Evolutionary conservation across 371 early-diverging fungal genomes (phyloP).

Genomic region (Mortierella sp.): DNA sequence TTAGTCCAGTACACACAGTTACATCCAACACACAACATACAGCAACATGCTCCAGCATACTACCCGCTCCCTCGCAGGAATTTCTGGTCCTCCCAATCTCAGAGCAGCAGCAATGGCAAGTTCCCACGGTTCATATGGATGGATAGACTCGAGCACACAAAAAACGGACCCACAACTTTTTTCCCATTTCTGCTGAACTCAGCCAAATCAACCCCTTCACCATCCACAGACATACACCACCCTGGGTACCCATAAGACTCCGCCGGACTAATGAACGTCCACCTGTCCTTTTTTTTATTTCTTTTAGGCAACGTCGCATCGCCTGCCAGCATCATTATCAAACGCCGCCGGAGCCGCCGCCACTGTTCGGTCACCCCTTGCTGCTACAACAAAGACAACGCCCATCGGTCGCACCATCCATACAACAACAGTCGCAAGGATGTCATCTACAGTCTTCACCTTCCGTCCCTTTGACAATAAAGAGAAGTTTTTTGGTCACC

Average conservation of each 20-base stretch:
- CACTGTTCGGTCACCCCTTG: not conserved
- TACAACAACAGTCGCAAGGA: not conserved
- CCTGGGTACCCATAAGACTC: not conserved
- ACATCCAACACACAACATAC: not conserved
- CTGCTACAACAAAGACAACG: not conserved
- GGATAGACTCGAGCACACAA: not conserved
- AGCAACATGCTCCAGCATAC: not conserved
- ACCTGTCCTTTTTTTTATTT: not conserved
- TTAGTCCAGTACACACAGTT: not conserved
- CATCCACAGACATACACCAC: not conserved
- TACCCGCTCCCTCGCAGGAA: not conserved
- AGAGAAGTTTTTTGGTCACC: not conserved
- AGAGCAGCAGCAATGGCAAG: not conserved
- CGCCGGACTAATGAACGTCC: not conserved
- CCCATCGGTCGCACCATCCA: not conserved
- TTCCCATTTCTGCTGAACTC: not conserved
- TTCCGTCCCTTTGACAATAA: not conserved
- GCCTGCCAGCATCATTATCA: not conserved
- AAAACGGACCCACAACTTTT: not conserved
- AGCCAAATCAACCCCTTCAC: conserved; percentile 11
- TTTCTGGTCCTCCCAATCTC: not conserved
- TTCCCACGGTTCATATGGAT: not conserved
- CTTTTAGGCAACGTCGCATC: not conserved
- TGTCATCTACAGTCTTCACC: not conserved
- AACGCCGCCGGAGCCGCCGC: not conserved